Conservation (phyloP, 352 stramenopile genomes). For the Pythium sp. region DNA sequence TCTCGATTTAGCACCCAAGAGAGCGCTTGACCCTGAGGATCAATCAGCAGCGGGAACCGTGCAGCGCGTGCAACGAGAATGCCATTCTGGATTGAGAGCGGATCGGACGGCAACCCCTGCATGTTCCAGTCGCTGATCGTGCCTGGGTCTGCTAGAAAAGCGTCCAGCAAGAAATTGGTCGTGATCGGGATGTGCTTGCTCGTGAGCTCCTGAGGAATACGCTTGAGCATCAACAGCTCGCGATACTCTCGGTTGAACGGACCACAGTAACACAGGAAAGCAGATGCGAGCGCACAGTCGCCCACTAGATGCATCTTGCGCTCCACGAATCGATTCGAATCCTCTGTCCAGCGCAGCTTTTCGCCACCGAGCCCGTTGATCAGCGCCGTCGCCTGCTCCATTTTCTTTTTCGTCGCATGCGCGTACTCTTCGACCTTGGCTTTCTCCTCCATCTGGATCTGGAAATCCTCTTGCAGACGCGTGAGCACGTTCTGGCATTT, state of each 20-base stretch:
- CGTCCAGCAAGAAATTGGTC: constrained; percentile 48
- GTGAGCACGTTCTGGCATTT: constrained; percentile 66
- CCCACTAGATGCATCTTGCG: constrained; percentile 80
- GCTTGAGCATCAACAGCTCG: constrained; percentile 53
- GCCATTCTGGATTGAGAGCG: constrained; percentile 90
- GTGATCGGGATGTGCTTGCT: constrained; percentile 68
- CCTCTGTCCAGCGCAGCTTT: constrained; percentile 84
- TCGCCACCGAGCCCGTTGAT: constrained; percentile 87
- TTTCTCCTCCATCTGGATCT: constrained; percentile 89
- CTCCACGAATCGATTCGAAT: constrained; percentile 85
- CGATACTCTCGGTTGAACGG: constrained; percentile 89
- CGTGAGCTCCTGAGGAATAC: constrained; percentile 68
- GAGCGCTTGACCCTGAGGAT: constrained; percentile 89
- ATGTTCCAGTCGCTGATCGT: constrained; percentile 88
- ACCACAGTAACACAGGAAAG: constrained; percentile 89
- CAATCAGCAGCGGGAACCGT: constrained; percentile 85
- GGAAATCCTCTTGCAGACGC: constrained; percentile 82
- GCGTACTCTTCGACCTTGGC: constrained; percentile 84
- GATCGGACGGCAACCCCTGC: constrained; percentile 82
- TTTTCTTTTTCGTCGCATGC: constrained; percentile 78
- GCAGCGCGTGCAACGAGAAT: constrained; percentile 79
- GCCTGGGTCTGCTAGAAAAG: constrained; percentile 76
- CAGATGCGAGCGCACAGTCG: constrained; percentile 80
- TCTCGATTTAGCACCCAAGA: constrained; percentile 84
- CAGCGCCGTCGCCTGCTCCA: constrained; percentile 87